Conservation (phyloP, 495 filamentous ascomycete species). For the Aspergillus mulundensis region DNA sequence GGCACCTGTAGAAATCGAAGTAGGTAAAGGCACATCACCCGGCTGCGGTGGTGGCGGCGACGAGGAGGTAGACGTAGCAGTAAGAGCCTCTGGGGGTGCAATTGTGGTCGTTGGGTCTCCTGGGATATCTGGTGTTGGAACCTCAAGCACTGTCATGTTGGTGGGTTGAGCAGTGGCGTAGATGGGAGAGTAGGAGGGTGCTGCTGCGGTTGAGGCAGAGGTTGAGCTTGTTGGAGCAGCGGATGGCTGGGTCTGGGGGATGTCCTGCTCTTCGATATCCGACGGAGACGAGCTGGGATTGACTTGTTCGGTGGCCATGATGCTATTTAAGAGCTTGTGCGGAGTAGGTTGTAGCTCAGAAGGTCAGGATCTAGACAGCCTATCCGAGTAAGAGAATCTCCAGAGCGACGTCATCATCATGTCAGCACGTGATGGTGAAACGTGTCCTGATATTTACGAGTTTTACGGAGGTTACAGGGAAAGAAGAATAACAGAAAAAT, state of each 20-base stretch:
- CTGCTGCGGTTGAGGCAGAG: slow-evolving; percentile 28
- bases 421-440: slow-evolving; percentile 7
- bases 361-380: neutral
- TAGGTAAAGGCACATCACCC: slow-evolving; percentile 2
- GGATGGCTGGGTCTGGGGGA: slow-evolving; percentile 34
- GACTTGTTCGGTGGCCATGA: slow-evolving; percentile 54
- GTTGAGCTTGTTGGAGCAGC: slow-evolving; percentile 23
- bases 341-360: too few species aligned
- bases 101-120: slow-evolving; percentile 28
- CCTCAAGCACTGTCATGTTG: slow-evolving; percentile 17
- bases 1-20: neutral
- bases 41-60: slow-evolving; percentile 16
- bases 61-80: slow-evolving; percentile 33
- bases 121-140: slow-evolving; percentile 19
- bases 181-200: slow-evolving; percentile 36
- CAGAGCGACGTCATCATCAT: slow-evolving; percentile 6
- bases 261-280: slow-evolving; percentile 17
- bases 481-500: neutral
- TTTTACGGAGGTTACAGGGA: neutral
- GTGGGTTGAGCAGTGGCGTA: slow-evolving; percentile 49
- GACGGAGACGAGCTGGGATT: neutral
- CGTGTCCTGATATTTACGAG: neutral
- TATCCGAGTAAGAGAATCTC: neutral
- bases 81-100: slow-evolving; percentile 27
- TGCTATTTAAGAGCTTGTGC: neutral